These are phyloP conservation scores for Arxiozyma bovina DNA, from an alignment of 1,139 yeast genomes.

Conservation along the genomic window DNA sequence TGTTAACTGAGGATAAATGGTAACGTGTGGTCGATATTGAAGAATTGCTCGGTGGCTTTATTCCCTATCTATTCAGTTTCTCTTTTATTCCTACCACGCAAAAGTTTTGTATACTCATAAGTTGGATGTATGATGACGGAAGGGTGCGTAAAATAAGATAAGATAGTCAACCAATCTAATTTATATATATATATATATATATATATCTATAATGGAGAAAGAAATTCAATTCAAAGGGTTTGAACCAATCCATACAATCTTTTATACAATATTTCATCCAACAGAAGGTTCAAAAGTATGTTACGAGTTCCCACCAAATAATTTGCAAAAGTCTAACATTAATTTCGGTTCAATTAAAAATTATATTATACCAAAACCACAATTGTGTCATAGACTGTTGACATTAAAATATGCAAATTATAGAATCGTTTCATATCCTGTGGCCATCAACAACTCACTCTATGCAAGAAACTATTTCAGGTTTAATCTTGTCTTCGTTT, in stretches of 20 bases:
- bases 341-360: conserved; percentile 82
- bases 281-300: conserved; percentile 92
- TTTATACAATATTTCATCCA: conserved; percentile 89
- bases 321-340: conserved; percentile 42
- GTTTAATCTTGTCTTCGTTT: conserved; percentile 88
- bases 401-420: conserved; percentile 63
- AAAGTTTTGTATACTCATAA: too few relatives aligned
- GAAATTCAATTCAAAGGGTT: conserved; percentile 24
- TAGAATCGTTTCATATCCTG: conserved; percentile 85
- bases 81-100: background rate
- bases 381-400: conserved; percentile 72
- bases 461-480: conserved; percentile 88
- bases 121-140: background rate
- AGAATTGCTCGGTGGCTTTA: too few relatives aligned
- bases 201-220: background rate
- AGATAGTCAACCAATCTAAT: background rate
- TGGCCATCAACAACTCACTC: conserved; percentile 60
- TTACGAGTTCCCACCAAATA: conserved; percentile 76
- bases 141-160: background rate
- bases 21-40: background rate
- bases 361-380: conserved; percentile 89
- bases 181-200: too few relatives aligned
- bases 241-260: conserved; percentile 69
- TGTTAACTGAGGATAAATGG: background rate
- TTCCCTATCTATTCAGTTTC: background rate